A percentile compares a stretch with the other conserved stretches of the same genome.
Conservation (phyloP, 2,329 filamentous ascomycete genomes). For the Nemania sp. region DNA sequence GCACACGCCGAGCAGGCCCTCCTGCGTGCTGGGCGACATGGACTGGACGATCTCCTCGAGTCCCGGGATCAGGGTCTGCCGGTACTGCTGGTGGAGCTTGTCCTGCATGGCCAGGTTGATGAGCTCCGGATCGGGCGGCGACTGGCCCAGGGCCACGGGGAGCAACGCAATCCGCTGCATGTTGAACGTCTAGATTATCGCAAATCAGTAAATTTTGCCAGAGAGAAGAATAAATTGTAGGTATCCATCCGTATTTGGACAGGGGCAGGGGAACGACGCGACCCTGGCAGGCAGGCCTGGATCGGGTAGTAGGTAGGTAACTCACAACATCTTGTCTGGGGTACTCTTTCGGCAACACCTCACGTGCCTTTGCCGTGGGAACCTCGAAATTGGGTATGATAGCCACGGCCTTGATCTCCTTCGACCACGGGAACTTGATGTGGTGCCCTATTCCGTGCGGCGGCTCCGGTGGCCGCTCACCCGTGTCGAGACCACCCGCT, state of each 20-base stretch:
- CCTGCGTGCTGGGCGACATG: constrained; percentile 85
- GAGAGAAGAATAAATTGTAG: background rate
- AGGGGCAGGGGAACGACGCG: background rate
- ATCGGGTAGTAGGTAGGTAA: too few relatives aligned
- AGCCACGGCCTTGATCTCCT: constrained; percentile 94
- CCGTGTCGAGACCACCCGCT: constrained; percentile 89
- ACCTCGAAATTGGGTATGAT: constrained; percentile 97
- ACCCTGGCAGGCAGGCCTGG: background rate
- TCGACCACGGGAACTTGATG: constrained; percentile 92
- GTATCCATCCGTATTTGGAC: background rate
- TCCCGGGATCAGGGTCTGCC: constrained; percentile 87
- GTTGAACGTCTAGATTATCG: constrained; percentile 82
- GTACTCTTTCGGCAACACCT: constrained; percentile 81
- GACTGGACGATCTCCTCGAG: constrained; percentile 88
- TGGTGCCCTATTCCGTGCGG: constrained; percentile 92
- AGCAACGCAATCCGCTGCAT: constrained; percentile 90
- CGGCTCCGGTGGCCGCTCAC: constrained; percentile 83
- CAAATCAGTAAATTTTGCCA: constrained; percentile 9
- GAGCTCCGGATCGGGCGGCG: constrained; percentile 86
- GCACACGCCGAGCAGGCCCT: constrained; percentile 90
- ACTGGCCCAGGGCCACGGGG: constrained; percentile 85
- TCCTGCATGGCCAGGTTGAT: constrained; percentile 99
- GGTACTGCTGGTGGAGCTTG: constrained; percentile 96
- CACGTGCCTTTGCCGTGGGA: constrained; percentile 86
- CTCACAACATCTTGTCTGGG: constrained; percentile 79